Evolutionary conservation across 2,329 filamentous ascomycete genomes (phyloP), one percentile per base, ranked within the genome.

Genomic region (Pseudogymnoascus sp.): DNA sequence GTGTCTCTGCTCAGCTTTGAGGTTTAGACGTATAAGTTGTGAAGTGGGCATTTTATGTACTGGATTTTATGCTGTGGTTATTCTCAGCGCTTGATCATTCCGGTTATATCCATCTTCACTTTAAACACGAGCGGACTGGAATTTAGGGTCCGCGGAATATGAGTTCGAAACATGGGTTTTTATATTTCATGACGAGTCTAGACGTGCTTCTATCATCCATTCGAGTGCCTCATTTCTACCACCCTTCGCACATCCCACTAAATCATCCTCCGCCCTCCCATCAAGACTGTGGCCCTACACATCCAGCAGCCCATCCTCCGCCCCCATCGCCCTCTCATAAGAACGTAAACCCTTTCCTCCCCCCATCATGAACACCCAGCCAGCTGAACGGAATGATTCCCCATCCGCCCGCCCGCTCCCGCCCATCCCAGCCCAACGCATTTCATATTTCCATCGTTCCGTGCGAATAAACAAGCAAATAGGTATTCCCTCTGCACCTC

Each of bases 391-490:
- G 48, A 52, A 18, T 21, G 21, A 21, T 31, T 31, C 18, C 40
- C 48, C 48, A 7, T 55, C 29, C 45, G 29, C 21, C 39, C 45
- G 27, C n/a, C n/a, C 45, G 33, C 29, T 27, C 45, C 36, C 6
- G n/a, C 13, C 36, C 13, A 13, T 5, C 12, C 7, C 36, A 37
- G 21, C 39, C 39, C 36, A 39, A 39, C 15, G 15, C 18, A 42
- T 42, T 42, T 21, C 21, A 21, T n/a, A 42, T 42, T 21, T 42
- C 39, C 15, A 61, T 61, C 37, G 29, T 63, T 18, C 37, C 27
- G 18, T 27, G 45, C 45, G 48, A 31, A 55, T 21, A 48, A 58
- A 59, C 45, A 39, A 59, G 60, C 48, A 62, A 39, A 59, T 36
- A 61, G 31, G 60, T 31, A 59, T 58, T 25, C 21, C 35, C 45